phyloP scores from a whole-genome alignment of 805 yeast genomes.

The Pichia kluyveri region DNA sequence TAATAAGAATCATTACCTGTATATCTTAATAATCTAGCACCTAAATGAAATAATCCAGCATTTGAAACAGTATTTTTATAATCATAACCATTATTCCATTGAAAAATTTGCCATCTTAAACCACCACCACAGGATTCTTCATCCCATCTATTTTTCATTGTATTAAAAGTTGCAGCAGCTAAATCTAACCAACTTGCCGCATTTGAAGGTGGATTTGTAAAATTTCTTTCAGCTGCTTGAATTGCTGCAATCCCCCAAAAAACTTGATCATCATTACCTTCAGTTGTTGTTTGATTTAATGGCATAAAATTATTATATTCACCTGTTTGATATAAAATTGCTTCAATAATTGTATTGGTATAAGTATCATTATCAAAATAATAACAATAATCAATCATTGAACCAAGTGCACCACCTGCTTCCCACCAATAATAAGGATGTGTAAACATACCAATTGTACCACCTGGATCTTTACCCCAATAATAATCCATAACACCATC shows the following conservation, averaged over 20 bases:
- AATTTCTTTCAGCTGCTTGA: constrained; percentile 86
- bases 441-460: constrained; percentile 79
- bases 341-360: constrained; percentile 45
- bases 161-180: constrained; percentile 84
- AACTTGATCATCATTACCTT: constrained; percentile 97
- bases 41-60: constrained; percentile 81
- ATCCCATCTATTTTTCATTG: constrained; percentile 91
- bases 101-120: constrained; percentile 90
- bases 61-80: constrained; percentile 89
- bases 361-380: constrained; percentile 65
- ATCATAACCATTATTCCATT: constrained; percentile 90
- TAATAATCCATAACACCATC: constrained; percentile 64
- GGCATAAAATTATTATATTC: constrained; percentile 75
- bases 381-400: constrained; percentile 69
- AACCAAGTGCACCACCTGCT: constrained; percentile 94
- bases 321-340: constrained; percentile 68
- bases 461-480: constrained; percentile 55
- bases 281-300: constrained; percentile 78
- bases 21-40: constrained; percentile 79
- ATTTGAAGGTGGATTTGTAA: constrained; percentile 54
- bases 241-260: constrained; percentile 94
- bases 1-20: constrained; percentile 62
- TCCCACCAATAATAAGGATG: constrained; percentile 98
- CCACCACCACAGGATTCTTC: constrained; percentile 70
- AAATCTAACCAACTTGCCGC: constrained; percentile 72